Percentiles rank a stretch among this genome's conserved stretches.
Conservation (phyloP, 164 flowering plant genomes). For the Chimonanthus salicifolius region DNA sequence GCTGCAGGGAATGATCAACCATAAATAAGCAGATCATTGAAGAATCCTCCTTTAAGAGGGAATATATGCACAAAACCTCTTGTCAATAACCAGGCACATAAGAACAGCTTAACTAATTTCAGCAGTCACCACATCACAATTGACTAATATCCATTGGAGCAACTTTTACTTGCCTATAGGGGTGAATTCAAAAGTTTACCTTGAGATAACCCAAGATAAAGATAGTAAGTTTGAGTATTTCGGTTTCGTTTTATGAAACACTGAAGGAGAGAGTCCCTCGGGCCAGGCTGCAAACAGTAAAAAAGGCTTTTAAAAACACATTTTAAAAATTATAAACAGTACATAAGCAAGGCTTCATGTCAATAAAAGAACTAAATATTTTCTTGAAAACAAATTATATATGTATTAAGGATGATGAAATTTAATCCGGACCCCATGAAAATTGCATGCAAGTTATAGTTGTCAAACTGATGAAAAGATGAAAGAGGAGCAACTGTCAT, state of each 20-base stretch:
- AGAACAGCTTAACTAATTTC: background rate
- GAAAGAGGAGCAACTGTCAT: no score
- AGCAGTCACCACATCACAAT: background rate
- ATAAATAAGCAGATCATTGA: background rate
- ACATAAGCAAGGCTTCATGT: background rate
- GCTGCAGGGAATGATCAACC: slow-evolving; percentile 29
- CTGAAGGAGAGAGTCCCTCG: slow-evolving; percentile 64
- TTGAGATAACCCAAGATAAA: slow-evolving; percentile 64
- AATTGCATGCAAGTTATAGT: background rate
- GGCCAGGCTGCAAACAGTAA: slow-evolving; percentile 67
- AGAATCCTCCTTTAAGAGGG: background rate
- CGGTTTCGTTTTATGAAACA: slow-evolving; percentile 79
- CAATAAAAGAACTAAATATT: background rate
- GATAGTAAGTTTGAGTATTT: slow-evolving; percentile 53
- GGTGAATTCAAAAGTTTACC: slow-evolving; percentile 30
- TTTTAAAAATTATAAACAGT: background rate
- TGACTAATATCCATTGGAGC: background rate
- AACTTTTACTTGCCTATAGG: no score
- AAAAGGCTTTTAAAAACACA: background rate
- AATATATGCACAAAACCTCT: background rate
- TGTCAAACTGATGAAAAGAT: no score
- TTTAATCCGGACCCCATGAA: background rate
- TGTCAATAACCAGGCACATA: background rate
- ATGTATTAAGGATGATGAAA: background rate
- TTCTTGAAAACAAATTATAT: background rate